Evolutionary conservation across 2,329 filamentous ascomycete genomes (phyloP).

Genomic region (Sclerotinia borealis): DNA sequence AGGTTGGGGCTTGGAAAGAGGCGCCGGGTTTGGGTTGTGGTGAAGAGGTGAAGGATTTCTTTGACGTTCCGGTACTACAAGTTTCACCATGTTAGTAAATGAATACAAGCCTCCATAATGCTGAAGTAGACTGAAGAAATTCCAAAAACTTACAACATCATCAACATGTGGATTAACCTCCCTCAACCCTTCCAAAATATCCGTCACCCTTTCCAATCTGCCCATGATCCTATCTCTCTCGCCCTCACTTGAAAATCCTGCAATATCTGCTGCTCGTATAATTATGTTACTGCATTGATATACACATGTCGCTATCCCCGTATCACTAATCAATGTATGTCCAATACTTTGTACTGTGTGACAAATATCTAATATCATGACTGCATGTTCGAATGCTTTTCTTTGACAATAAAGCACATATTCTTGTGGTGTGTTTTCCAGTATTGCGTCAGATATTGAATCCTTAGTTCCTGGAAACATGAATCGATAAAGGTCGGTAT

Average conservation of each 20-base stretch:
- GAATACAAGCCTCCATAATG: no score
- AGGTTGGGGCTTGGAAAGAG: neutral
- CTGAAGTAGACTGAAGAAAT: neutral
- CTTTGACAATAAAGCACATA: conserved; percentile 6
- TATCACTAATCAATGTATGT: conserved; percentile 9
- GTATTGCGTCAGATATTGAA: conserved; percentile 3
- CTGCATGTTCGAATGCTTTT: conserved; percentile 8
- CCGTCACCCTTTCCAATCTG: neutral
- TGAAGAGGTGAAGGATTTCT: neutral
- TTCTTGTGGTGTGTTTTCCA: neutral
- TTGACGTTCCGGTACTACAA: conserved; percentile 5
- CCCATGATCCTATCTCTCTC: neutral
- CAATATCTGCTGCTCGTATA: conserved; percentile 1
- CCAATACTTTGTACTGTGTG: conserved; percentile 9
- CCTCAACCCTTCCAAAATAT: conserved; percentile 4
- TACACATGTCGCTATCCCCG: conserved; percentile 3
- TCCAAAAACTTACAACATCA: neutral
- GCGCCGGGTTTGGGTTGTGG: neutral
- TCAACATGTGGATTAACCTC: conserved; percentile 9
- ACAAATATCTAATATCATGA: conserved; percentile 6
- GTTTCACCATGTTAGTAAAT: neutral
- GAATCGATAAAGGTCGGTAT: conserved; percentile 8
- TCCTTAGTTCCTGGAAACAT: conserved; percentile 9
- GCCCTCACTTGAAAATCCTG: neutral
- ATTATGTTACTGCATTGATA: conserved; percentile 10